A percentile compares a stretch with the other conserved stretches of the same genome.
These are phyloP conservation scores for Apiospora sp. DNA, from an alignment of 2,329 filamentous ascomycete species.

Conservation along the genomic window DNA sequence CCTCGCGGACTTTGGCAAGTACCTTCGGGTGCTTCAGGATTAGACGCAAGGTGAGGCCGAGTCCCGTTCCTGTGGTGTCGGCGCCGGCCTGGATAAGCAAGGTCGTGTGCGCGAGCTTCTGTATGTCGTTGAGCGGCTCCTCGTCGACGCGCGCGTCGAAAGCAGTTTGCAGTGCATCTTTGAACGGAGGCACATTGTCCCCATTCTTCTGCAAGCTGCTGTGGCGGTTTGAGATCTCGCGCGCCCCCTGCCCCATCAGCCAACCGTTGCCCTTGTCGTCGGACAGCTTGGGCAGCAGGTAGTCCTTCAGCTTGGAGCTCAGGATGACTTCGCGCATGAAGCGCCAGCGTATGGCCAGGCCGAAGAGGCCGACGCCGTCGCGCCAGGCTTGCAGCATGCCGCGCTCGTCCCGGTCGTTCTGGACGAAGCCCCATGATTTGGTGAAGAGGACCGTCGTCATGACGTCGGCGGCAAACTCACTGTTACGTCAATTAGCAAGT, in stretches of 20 bases:
- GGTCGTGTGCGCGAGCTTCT: constrained; percentile 40
- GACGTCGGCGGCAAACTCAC: constrained; percentile 50
- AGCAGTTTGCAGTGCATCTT: constrained; percentile 44
- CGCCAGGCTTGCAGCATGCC: constrained; percentile 46
- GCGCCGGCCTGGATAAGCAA: constrained; percentile 30
- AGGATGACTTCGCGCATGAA: constrained; percentile 44
- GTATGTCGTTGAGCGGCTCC: constrained; percentile 38
- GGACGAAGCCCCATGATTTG: constrained; percentile 47
- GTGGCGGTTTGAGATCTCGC: constrained; percentile 38
- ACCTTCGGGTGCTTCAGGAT: constrained; percentile 25
- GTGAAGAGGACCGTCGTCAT: constrained; percentile 50
- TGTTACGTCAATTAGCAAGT: not conserved
- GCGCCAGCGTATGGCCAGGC: constrained; percentile 44
- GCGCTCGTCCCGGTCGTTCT: constrained; percentile 48
- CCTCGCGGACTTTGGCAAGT: not conserved
- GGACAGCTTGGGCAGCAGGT: constrained; percentile 42
- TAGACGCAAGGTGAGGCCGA: constrained; percentile 26
- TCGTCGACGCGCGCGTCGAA: constrained; percentile 43
- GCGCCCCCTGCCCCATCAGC: constrained; percentile 47
- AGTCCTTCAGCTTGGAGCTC: constrained; percentile 31
- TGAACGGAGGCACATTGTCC: constrained; percentile 29
- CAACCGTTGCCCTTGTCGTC: constrained; percentile 46
- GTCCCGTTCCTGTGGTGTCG: constrained; percentile 28
- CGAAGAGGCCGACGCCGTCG: constrained; percentile 46
- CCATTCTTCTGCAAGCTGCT: not conserved